Evolutionary conservation across 2,329 filamentous ascomycete species (phyloP), one percentile per base, ranked within the genome.

Genomic region (Pseudophaeomoniella oleicola): DNA sequence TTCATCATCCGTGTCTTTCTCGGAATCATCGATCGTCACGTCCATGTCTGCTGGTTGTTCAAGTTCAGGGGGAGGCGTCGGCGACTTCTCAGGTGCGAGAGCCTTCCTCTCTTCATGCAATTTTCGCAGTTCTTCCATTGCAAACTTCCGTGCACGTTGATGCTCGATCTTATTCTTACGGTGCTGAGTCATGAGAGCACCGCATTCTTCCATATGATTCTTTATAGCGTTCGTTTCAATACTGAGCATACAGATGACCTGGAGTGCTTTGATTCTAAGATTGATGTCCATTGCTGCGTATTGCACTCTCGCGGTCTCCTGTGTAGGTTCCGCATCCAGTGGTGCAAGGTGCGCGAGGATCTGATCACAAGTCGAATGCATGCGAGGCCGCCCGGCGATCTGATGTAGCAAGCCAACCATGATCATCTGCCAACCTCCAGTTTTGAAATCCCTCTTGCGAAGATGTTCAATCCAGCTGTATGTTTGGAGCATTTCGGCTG

Each of bases 161-260:
- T 77, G 81, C 45, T 93, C 84, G 42, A 94, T 94, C 63, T 94
- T 94, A 54, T 92, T 82, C 58, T 98, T 98, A 35, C 90, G 78
- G 51, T 92, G 85, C 37, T 78, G 75, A 2, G 90, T 98, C 87
- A 96, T 94, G 37, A 85, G 82, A 51, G 88, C 83, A 44, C 81
- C 85, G 59, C 87, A 93, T 43, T 88, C 80, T 46, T 94, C 85
- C 67, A 98, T 81, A 53, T 92, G 93, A 12, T 75, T 78, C 37
- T 88, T 78, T 46, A 96, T 73, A 2, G 81, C 78, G 53, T 85
- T 87, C 0, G 90, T 94, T 50, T 86, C 80, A 38, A 87, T 70
- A 2, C 83, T 87, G 42, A 96, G 66, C 65, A 88, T 78, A 54
- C 84, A 85, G 38, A 94, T 73, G 22, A 92, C 80, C 53, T 94